Percentiles rank a stretch among this genome's conserved stretches.
Evolutionary conservation across 805 yeast species (phyloP).

Genomic region (Brettanomyces naardenensis): DNA sequence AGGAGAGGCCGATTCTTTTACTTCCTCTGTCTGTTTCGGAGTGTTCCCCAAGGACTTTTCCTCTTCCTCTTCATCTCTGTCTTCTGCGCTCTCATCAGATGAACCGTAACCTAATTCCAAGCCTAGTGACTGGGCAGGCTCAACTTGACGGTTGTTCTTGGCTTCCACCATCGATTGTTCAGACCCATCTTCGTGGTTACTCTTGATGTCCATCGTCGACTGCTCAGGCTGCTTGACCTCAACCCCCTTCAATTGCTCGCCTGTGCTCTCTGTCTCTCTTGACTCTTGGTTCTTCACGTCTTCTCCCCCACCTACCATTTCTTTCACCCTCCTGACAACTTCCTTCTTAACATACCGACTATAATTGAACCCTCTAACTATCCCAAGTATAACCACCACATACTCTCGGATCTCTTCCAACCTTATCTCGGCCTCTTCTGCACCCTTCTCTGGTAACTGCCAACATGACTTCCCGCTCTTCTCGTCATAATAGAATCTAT

Average conservation of each 20-base stretch:
- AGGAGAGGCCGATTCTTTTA: not conserved
- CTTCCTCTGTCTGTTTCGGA: not conserved
- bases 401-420: slow-evolving; percentile 7
- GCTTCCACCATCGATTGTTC: not conserved
- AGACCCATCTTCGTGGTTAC: too few relatives aligned
- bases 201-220: not conserved
- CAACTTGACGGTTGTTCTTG: not conserved
- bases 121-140: not conserved
- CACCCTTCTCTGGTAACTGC: slow-evolving; percentile 15
- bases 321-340: not conserved
- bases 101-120: not conserved
- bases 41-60: not conserved
- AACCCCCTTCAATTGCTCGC: not conserved
- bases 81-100: not conserved
- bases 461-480: slow-evolving; percentile 12
- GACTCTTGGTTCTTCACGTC: too few relatives aligned
- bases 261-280: slow-evolving; percentile 1
- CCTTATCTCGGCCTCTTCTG: slow-evolving; percentile 4
- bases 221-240: not conserved
- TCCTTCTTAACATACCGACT: not conserved
- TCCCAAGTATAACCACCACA: slow-evolving; percentile 10
- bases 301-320: slow-evolving; percentile 2
- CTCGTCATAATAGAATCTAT: slow-evolving; percentile 16
- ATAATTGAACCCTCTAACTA: slow-evolving; percentile 11
- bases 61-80: not conserved